Evolutionary conservation across 345 rosid genomes (phyloP), one percentile per base, ranked within the genome.

Genomic region (Citrus australasica): DNA sequence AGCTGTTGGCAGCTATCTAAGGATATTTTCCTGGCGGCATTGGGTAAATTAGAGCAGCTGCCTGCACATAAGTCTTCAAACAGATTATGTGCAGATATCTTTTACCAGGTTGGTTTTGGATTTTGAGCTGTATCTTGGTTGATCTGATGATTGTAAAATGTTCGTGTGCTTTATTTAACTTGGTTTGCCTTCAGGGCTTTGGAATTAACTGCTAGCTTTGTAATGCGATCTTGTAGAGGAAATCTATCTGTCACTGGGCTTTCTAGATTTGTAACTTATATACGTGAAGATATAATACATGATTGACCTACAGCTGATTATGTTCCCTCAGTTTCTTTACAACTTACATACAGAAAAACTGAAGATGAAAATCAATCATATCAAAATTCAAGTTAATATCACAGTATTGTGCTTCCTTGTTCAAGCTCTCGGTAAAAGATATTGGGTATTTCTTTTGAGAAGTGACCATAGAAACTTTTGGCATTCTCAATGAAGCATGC

Each of bases 1-100:
- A 82, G 67, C 51, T 67, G 37, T 70, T 68, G 73, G 25, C 40
- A 38, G 64, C 35, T 38, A 37, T 73, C 30, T 64, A 17, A 61
- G 33, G 56, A 59, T 53, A 48, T 62, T 69, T 64, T 38, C 40
- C 70, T 77, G 51, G 25, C 60, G 78, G 33, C 14, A 24, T n/a
- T 40, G 32, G 51, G 21, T 58, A 56, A 73, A 67, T 46, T n/a
- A 38, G 14, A 66, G 56, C 21, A 4, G 7, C 56, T 14, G 63
- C 58, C 10, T 24, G 51, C 55, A 24, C 51, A 13, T 7, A 25
- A 24, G 24, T 60, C 33, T 4, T 76, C 53, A 10, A 60, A 37
- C 51, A 60, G 21, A 38, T 55, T 60, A 30, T 35, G 76, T 27
- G 25, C 17, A 53, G n/a, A 25, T 33, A 66, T 40, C 51, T 19